Conservation (phyloP, 148 eudicot genomes). For the Vaccinium macrocarpon region DNA sequence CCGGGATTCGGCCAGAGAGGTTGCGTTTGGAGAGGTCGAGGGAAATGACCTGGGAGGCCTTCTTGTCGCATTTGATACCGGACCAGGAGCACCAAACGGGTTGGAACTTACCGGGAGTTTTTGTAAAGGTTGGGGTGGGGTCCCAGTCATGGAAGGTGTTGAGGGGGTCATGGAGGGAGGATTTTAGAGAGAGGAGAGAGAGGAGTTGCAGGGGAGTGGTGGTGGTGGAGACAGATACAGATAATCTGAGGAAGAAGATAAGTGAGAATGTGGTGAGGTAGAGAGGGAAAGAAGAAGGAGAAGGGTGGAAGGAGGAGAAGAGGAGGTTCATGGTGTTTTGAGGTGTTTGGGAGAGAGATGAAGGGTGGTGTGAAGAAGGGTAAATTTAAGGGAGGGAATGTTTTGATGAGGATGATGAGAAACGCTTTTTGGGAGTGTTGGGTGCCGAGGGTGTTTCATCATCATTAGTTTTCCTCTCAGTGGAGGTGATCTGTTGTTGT, state of each 20-base stretch:
- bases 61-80: constrained; percentile 56
- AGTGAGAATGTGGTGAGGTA: constrained; percentile 11
- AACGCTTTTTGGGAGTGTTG: constrained; percentile 67
- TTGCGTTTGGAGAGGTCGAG: constrained; percentile 67
- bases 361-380: constrained; percentile 25
- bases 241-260: neutral
- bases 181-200: constrained; percentile 63
- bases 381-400: constrained; percentile 54
- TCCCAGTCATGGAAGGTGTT: constrained; percentile 62
- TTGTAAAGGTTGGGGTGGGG: constrained; percentile 27
- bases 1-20: constrained; percentile 63
- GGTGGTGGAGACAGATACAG: constrained; percentile 20
- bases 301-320: neutral
- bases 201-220: constrained; percentile 38
- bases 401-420: constrained; percentile 25
- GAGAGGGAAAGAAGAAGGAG: constrained; percentile 19
- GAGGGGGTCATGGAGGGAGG: constrained; percentile 66
- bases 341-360: constrained; percentile 14
- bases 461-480: constrained; percentile 48
- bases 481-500: constrained; percentile 42
- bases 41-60: constrained; percentile 30
- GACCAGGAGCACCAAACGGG: constrained; percentile 80
- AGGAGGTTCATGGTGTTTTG: constrained; percentile 40
- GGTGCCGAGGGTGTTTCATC: constrained; percentile 59
- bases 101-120: constrained; percentile 11